These are phyloP conservation scores for Gelatoporia subvermispora DNA, from an alignment of 768 basidiomycete species.

Conservation along the genomic window DNA sequence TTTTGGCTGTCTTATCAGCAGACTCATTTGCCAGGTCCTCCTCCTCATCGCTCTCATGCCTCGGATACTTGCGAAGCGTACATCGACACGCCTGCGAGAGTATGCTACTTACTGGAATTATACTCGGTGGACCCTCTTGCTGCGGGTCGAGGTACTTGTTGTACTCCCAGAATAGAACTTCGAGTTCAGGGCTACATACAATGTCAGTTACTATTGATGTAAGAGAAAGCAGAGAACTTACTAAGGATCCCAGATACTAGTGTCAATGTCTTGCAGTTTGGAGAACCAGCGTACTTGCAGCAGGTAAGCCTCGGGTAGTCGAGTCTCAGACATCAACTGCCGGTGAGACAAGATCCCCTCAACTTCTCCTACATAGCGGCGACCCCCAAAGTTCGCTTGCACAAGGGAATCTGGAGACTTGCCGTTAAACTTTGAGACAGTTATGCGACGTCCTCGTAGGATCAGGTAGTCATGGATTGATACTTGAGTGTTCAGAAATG, in stretches of 20 bases:
- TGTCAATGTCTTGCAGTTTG: neutral
- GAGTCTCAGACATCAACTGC: neutral
- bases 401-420: no score
- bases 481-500: no score
- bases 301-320: neutral
- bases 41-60: neutral
- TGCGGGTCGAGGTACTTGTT: neutral
- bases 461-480: no score
- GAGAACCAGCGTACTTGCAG: neutral
- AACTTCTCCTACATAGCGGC: neutral
- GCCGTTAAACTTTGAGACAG: no score
- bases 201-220: no score
- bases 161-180: neutral
- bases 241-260: neutral
- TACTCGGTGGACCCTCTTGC: neutral
- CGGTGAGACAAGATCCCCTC: neutral
- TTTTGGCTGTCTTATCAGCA: no score
- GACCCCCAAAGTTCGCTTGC: neutral
- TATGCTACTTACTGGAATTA: neutral
- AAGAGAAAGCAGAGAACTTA: neutral
- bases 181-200: neutral
- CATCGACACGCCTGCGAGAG: neutral
- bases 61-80: neutral
- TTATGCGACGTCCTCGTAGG: no score
- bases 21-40: no score